phyloP scores from a whole-genome alignment of 495 filamentous ascomycete species.

The Aspergillus saccharolyticus region DNA sequence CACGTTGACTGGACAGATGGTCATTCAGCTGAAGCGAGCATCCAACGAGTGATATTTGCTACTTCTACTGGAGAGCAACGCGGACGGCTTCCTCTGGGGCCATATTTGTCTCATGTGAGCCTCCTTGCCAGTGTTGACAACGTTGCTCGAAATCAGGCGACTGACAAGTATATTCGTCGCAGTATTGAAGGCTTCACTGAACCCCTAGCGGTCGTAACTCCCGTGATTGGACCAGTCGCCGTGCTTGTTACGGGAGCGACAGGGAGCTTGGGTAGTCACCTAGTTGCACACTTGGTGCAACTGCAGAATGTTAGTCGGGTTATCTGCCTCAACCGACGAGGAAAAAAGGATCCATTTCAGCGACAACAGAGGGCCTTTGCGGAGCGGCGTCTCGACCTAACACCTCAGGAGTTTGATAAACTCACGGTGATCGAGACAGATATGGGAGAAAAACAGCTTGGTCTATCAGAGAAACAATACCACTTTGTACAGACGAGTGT shows the following conservation, averaged over 20 bases:
- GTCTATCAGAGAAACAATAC: slow-evolving; percentile 38
- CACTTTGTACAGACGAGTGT: slow-evolving; percentile 32
- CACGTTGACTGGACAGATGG: slow-evolving; percentile 49
- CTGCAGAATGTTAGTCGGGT: slow-evolving; percentile 29
- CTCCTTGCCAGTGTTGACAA: background rate
- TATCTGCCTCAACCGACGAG: slow-evolving; percentile 45
- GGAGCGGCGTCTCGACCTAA: slow-evolving; percentile 31
- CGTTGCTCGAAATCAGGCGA: background rate
- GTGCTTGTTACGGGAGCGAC: slow-evolving; percentile 53
- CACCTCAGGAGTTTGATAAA: slow-evolving; percentile 25
- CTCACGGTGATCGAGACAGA: slow-evolving; percentile 30
- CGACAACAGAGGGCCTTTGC: slow-evolving; percentile 35
- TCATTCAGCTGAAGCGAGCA: slow-evolving; percentile 30
- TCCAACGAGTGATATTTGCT: slow-evolving; percentile 43
- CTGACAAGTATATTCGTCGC: slow-evolving; percentile 26
- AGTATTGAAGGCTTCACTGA: slow-evolving; percentile 19
- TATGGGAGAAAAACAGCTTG: slow-evolving; percentile 38
- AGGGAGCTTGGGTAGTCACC: slow-evolving; percentile 46
- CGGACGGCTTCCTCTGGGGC: slow-evolving; percentile 19
- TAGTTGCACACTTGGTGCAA: slow-evolving; percentile 35
- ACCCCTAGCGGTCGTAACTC: background rate
- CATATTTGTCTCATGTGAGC: slow-evolving; percentile 20
- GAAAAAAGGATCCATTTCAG: slow-evolving; percentile 1
- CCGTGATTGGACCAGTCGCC: background rate
- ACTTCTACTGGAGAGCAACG: slow-evolving; percentile 33